Base-by-base conservation (phyloP, 1,139 yeast genomes). In the Zygoascus meyerae region DNA sequence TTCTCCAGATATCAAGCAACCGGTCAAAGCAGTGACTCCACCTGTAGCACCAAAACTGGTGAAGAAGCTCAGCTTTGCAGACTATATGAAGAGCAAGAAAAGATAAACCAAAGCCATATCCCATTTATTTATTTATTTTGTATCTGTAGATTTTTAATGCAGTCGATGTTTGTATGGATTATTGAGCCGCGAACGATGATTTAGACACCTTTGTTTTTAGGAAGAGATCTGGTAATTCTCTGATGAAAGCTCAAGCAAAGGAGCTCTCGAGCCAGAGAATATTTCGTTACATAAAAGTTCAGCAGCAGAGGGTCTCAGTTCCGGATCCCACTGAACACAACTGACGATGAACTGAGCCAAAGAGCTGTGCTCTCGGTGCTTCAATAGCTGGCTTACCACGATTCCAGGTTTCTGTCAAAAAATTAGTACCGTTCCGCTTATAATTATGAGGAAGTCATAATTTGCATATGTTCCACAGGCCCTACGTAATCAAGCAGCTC, bases 21-120 rank as follows among this genome's bases (percentile, higher is more conserved):
- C 52, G 8, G 54, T 53, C n/a, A 57, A 51, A n/a, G 44, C 46
- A 2, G 37, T 46, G 2, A 53, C 57, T 42, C 54, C 62, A 11
- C 48, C 55, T 18, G 52, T 52, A 10, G 39, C 39, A 34, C 50
- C 53, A 2, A 42, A 35, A 14, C 52, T 66, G 55, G 77, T 74
- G 53, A 86, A 86, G 69, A 84, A 85, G 64, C 68, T 86, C 51
- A 83, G 90, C 32, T 81, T 86, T 66, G 95, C 95, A 1, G 95
- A 86, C 61, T 86, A 86, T 64, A 81, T 81, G 63, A 82, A 79
- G 69, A 83, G 81, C 64, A 79, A 75, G 73, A 45, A 48, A 14
- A 44, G 39, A 32, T 47, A 21, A 31, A 11, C 10, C 15, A 12
- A 29, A 21, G 39, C 30, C 12, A 33, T 28, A n/a, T n/a, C 29